phyloP scores from a whole-genome alignment of 305 asterid species.

The Solanum hybrid region DNA sequence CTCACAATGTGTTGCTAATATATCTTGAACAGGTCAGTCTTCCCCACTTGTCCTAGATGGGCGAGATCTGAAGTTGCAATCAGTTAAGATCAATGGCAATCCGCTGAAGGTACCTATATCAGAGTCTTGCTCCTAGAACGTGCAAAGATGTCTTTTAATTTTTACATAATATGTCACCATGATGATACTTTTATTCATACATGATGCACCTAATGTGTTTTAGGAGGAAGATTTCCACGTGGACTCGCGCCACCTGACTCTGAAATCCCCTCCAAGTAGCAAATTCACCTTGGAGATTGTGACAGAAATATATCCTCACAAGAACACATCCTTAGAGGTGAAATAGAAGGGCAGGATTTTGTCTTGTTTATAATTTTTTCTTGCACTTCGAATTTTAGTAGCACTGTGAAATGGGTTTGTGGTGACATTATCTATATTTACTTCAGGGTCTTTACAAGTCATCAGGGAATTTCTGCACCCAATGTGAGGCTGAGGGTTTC shows the following conservation, averaged over 20 bases:
- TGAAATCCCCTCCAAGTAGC: constrained; percentile 58
- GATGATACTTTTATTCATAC: background rate
- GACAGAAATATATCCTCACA: constrained; percentile 74
- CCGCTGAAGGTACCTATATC: constrained; percentile 45
- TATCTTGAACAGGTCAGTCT: constrained; percentile 42
- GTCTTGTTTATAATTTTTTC: background rate
- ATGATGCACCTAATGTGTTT: constrained; percentile 5
- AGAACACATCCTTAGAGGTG: constrained; percentile 85
- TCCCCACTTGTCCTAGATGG: constrained; percentile 72
- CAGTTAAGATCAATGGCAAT: constrained; percentile 54
- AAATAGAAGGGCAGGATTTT: background rate
- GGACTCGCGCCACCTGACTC: constrained; percentile 57
- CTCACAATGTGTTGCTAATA: background rate
- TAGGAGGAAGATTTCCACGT: constrained; percentile 57
- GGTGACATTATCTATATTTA: constrained; percentile 6
- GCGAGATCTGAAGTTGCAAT: constrained; percentile 54
- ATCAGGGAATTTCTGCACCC: constrained; percentile 88
- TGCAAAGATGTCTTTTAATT: background rate
- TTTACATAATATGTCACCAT: background rate
- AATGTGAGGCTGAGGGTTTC: constrained; percentile 94
- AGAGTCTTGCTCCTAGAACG: background rate
- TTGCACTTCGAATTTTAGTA: background rate
- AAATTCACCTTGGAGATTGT: constrained; percentile 67
- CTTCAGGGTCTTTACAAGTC: constrained; percentile 78
- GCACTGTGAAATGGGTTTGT: background rate